Evolutionary conservation across 495 filamentous ascomycete genomes (phyloP), one percentile per base, ranked within the genome.

Genomic region (Aspergillus ostianus): DNA sequence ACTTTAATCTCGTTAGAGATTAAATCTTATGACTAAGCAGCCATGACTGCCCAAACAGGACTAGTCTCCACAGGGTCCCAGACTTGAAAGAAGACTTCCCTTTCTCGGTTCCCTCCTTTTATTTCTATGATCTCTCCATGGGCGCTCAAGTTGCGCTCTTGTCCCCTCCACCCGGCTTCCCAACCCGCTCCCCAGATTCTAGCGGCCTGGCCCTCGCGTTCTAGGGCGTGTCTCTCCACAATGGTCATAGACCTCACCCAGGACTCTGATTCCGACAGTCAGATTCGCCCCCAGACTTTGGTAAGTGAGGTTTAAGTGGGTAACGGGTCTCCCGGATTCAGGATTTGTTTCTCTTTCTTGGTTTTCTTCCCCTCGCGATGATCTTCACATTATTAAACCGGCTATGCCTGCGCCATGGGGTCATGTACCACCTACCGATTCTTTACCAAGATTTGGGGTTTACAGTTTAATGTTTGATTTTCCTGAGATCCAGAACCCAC

Each of bases 211-310:
- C 13, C 27, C 27, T 36, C 51, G 29, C 36, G 8, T 10, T 15
- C 12, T 41, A 15, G 36, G 36, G 36, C 13, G 36, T 17, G 4
- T 41, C 36, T 8, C 6, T 41, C 12, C 20, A 61, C 23, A 0
- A 68, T 67, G 61, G 50, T 67, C 1, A 67, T 71, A 21, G 68
- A 71, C 50, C 45, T 71, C 29, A 71, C 68, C 1, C 26, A 52
- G 13, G 65, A 70, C 36, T 68, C 66, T 12, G 68, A 71, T 41
- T 49, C 66, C 5, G 66, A 65, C 27, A 62, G 52, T 27, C 55
- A 56, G 6, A 47, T 13, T 21, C 47, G 20, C 30, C 57, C 58
- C 55, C 27, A 62, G 59, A 18, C 5, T 41, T 20, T n/a, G 30
- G 29, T 15, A 57, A 54, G 19, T 32, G 18, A 49, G 12, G 36